Conservation (phyloP, 2,329 filamentous ascomycete genomes). For the Periconia sp. region DNA sequence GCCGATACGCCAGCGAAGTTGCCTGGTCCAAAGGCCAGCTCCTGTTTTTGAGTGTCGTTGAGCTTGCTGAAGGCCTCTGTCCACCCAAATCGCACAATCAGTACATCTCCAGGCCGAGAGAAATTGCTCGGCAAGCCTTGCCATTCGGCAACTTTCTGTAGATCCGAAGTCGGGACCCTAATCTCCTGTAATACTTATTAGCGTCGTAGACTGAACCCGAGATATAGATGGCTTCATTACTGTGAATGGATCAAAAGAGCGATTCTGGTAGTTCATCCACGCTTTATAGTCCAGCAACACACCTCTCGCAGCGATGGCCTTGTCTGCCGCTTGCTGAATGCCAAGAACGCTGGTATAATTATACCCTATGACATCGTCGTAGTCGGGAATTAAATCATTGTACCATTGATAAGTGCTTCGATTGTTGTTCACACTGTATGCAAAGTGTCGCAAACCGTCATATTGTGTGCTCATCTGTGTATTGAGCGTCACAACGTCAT, state of each 20-base stretch:
- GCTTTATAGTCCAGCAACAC: conserved; percentile 56
- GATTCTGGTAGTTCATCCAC: conserved; percentile 17
- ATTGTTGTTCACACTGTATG: conserved; percentile 23
- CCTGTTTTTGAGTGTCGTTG: conserved; percentile 5
- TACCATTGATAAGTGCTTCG: conserved; percentile 35
- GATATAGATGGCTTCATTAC: conserved; percentile 17
- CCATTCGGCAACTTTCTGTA: neutral
- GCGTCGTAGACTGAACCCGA: neutral
- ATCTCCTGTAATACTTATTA: conserved; percentile 12
- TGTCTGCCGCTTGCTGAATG: conserved; percentile 50
- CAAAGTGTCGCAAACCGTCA: conserved; percentile 43
- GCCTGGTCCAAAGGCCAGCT: conserved; percentile 9
- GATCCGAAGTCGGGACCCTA: conserved; percentile 13
- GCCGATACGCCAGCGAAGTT: conserved; percentile 68
- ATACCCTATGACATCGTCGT: conserved; percentile 18
- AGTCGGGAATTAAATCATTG: conserved; percentile 21
- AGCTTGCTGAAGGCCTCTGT: conserved; percentile 14
- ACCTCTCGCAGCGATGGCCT: conserved; percentile 59
- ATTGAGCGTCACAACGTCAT: conserved; percentile 16
- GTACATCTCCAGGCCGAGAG: conserved; percentile 32
- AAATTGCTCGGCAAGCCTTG: conserved; percentile 11
- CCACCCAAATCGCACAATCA: conserved; percentile 35
- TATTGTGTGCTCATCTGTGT: conserved; percentile 38
- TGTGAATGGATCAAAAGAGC: conserved; percentile 25
- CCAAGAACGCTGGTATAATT: conserved; percentile 25